Conservation (phyloP, 148 eudicot species). For the Cornus kousa region DNA sequence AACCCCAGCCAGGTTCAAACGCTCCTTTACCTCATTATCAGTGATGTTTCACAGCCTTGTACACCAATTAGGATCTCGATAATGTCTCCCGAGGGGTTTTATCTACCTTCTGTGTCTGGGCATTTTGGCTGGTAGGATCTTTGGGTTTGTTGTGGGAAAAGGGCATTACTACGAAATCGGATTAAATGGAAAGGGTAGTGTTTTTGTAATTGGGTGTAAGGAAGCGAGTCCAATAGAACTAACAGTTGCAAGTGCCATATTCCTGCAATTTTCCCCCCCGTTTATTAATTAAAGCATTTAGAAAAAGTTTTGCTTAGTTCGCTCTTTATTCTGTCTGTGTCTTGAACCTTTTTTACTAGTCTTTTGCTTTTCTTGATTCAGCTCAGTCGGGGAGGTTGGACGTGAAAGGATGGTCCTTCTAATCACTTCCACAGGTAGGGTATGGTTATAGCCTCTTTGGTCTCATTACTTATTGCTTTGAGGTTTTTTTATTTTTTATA, state of each 20-base stretch:
- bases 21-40: neutral
- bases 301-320: conserved; percentile 11
- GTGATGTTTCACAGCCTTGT: neutral
- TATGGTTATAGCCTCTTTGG: neutral
- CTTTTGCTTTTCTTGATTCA: neutral
- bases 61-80: neutral
- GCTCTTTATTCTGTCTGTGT: neutral
- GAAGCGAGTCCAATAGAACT: conserved; percentile 23
- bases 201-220: neutral
- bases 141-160: conserved; percentile 18
- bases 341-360: neutral
- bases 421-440: neutral
- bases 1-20: neutral
- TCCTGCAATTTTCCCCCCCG: neutral
- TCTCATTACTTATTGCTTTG: neutral
- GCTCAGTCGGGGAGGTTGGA: neutral
- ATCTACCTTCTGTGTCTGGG: conserved; percentile 12
- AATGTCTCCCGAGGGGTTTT: neutral
- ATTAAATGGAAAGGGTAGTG: conserved; percentile 1
- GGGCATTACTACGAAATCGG: neutral
- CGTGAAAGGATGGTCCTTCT: neutral
- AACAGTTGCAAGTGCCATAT: conserved; percentile 29
- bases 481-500: too few species aligned
- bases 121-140: conserved; percentile 32
- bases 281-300: conserved; percentile 19